These are phyloP conservation scores for Aspergillus thermomutatus DNA, from an alignment of 2,329 filamentous ascomycete species.

Conservation along the genomic window DNA sequence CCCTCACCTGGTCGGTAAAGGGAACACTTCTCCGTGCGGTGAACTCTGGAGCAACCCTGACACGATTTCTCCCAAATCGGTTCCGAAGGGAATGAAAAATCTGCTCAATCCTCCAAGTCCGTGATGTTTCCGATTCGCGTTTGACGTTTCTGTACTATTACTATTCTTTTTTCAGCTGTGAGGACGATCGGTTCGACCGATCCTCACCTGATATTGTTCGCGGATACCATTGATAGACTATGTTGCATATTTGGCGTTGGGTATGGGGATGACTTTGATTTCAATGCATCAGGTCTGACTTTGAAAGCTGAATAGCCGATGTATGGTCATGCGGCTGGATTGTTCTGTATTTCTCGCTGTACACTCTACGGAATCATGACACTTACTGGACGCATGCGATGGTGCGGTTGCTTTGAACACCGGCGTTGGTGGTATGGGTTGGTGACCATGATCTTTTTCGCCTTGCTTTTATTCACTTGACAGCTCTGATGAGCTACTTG, in stretches of 20 bases:
- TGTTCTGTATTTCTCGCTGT: not conserved
- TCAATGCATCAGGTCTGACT: constrained; percentile 4
- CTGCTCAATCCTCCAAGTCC: constrained; percentile 16
- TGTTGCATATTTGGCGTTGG: constrained; percentile 15
- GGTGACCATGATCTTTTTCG: too few relatives aligned
- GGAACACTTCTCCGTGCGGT: constrained; percentile 9
- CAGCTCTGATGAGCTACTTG: not conserved
- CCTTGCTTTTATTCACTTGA: not conserved
- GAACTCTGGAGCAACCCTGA: constrained; percentile 14
- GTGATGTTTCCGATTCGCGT: constrained; percentile 3
- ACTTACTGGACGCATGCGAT: not conserved
- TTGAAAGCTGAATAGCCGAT: not conserved
- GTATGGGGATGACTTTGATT: not conserved
- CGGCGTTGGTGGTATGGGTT: not conserved
- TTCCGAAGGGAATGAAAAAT: constrained; percentile 22
- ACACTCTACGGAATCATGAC: not conserved
- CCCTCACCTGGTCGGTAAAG: constrained; percentile 20
- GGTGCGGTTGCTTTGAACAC: not conserved
- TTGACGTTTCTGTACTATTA: constrained; percentile 4
- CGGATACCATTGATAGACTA: constrained; percentile 38
- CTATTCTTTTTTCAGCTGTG: constrained; percentile 1
- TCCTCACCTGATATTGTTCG: not conserved
- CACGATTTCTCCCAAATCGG: constrained; percentile 22
- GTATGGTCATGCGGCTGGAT: not conserved
- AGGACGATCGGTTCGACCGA: not conserved